Base-by-base conservation (phyloP, 768 basidiomycete genomes). In the Trametes gibbosa region DNA sequence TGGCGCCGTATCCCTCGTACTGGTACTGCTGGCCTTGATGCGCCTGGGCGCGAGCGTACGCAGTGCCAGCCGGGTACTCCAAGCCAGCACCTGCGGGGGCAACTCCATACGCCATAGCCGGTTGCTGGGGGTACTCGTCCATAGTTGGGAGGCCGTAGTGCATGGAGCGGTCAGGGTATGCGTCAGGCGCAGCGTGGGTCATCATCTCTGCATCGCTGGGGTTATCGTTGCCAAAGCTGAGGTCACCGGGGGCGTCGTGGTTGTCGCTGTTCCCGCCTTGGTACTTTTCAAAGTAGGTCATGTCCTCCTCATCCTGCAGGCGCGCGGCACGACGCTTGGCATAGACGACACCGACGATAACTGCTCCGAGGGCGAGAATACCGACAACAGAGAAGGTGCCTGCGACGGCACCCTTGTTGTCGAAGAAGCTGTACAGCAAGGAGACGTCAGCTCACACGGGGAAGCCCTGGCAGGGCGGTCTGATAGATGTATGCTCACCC, bases 401-500 rank as follows among this genome's bases (percentile, higher is more conserved):
- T 0, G 76, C 81, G 19, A 81, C 77, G 0, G 78, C 81, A 35
- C 73, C 77, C 50, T 74, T 78, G 62, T 79, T 76, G 46, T 72
- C 62, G 63, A 80, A 76, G 73, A 82, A 82, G 58, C 81, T 81
- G 29, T 27, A 52, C 5, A 14, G 10, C 5, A 27, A n/a, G 41
- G 41, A 19, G 25, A 19, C 29, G 24, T 35, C 12, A 16, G 32
- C 24, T 46, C 25, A 56, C 24, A 43, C 43, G n/a, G 21, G 35
- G 53, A 48, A 47, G 27, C 27, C 16, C 14, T 13, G 10, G 27
- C 32, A 48, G 37, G 50, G 24, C n/a, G 17, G 42, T 37, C 12
- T 14, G 56, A 60, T 23, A 12, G 9, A 17, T 27, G 37, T 55
- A 52, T 34, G 29, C n/a, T n/a, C 29, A 61, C 65, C 62, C 35